Evolutionary conservation across 75 land plant species (phyloP).

Genomic region (Chamaecyparis obtusa): DNA sequence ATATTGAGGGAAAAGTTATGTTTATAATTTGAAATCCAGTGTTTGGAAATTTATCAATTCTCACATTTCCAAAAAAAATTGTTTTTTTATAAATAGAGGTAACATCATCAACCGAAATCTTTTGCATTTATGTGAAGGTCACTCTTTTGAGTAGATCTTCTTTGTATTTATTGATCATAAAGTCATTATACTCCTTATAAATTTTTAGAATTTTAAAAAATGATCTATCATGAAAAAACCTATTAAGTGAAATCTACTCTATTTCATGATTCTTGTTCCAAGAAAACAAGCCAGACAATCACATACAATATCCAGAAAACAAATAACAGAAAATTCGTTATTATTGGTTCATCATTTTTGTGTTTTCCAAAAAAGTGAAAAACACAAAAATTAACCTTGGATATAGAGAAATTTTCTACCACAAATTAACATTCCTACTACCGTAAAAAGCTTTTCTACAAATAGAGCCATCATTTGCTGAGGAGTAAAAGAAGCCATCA

Average conservation of each 20-base stretch:
- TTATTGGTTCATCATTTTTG: too few species aligned
- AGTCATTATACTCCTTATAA: slow-evolving; percentile 94
- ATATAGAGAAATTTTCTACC: too few species aligned
- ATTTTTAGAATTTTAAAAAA: slow-evolving; percentile 72
- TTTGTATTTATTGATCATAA: slow-evolving; percentile 85
- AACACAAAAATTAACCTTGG: neutral
- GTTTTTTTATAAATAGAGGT: slow-evolving; percentile 45
- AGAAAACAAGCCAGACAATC: slow-evolving; percentile 77
- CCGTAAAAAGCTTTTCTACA: too few species aligned
- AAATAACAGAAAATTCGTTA: neutral
- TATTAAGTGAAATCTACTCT: slow-evolving; percentile 55
- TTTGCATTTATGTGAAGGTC: slow-evolving; percentile 82
- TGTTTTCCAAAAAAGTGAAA: neutral
- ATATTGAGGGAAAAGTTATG: too few species aligned
- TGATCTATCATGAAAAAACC: slow-evolving; percentile 83
- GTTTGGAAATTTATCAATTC: slow-evolving; percentile 76
- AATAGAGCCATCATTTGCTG: too few species aligned
- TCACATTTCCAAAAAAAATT: slow-evolving; percentile 86
- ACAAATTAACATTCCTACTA: too few species aligned
- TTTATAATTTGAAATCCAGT: neutral
- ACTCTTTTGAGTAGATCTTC: slow-evolving; percentile 67
- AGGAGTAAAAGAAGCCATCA: too few species aligned
- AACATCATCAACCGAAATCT: slow-evolving; percentile 81
- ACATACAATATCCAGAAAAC: neutral
- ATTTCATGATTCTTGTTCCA: slow-evolving; percentile 79